Conservation (phyloP, 148 eudicot species). For the Amaranthus cruentus region DNA sequence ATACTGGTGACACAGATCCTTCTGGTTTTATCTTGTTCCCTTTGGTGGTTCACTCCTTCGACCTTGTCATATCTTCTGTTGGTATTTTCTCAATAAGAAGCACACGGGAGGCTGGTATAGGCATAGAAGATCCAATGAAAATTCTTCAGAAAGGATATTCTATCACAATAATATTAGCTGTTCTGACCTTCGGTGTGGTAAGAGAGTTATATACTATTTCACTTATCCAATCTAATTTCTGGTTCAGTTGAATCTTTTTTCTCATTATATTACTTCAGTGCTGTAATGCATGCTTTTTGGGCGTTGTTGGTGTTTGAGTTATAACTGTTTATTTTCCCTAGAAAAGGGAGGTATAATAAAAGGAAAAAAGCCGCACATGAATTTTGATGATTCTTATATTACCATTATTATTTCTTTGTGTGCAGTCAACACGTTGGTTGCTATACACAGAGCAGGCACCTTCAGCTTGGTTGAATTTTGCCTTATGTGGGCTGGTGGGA, state of each 20-base stretch:
- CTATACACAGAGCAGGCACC: constrained; percentile 99
- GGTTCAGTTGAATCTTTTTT: neutral
- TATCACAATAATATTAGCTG: constrained; percentile 76
- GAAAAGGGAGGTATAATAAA: no score
- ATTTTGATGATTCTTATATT: neutral
- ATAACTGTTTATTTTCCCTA: neutral
- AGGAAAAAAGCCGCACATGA: no score
- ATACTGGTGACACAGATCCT: constrained; percentile 66
- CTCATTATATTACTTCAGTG: neutral
- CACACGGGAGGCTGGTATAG: constrained; percentile 63
- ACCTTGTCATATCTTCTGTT: constrained; percentile 84
- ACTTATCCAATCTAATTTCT: neutral
- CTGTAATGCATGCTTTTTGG: neutral
- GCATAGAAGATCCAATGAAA: constrained; percentile 83
- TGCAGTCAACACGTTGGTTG: constrained; percentile 98
- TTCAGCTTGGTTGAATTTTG: constrained; percentile 95
- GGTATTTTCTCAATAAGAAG: constrained; percentile 90
- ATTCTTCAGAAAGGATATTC: constrained; percentile 97
- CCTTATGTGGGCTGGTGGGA: constrained; percentile 92
- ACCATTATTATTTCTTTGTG: neutral
- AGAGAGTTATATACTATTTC: constrained; percentile 13
- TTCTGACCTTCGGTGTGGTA: constrained; percentile 89
- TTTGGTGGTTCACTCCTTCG: constrained; percentile 94
- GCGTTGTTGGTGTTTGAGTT: neutral
- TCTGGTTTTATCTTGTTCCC: constrained; percentile 98